Conservation (phyloP, 208 protist genomes). For the Angomonas ambiguus region DNA sequence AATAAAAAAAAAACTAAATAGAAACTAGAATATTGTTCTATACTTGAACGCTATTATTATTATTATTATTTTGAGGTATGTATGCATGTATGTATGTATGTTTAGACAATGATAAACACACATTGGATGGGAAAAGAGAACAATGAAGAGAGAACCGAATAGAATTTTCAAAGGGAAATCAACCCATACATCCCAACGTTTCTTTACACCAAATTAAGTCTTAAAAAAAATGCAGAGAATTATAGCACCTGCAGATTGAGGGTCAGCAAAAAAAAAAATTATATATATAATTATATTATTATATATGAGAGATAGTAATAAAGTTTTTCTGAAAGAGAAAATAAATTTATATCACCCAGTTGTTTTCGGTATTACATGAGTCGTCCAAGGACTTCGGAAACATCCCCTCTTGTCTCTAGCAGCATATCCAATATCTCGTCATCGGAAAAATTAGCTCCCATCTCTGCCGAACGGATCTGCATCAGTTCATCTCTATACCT, state of each 20-base stretch:
- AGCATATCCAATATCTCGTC: conserved; percentile 62
- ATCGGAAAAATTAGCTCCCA: conserved; percentile 54
- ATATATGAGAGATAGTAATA: not conserved
- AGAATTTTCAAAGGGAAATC: too few species aligned
- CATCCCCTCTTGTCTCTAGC: conserved; percentile 56
- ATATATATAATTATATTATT: not conserved
- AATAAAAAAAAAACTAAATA: not conserved
- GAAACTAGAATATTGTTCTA: not conserved
- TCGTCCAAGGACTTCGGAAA: conserved; percentile 60
- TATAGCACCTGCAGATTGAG: too few species aligned
- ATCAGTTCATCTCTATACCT: conserved; percentile 59
- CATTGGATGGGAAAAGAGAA: too few species aligned
- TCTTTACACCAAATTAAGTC: too few species aligned
- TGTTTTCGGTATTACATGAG: conserved; percentile 17
- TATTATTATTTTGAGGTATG: too few species aligned
- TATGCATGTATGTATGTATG: too few species aligned
- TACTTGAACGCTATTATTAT: too few species aligned
- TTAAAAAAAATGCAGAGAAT: too few species aligned
- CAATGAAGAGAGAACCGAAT: too few species aligned
- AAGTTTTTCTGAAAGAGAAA: conserved; percentile 3
- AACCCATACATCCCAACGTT: too few species aligned
- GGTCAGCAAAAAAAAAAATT: not conserved
- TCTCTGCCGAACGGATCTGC: conserved; percentile 65
- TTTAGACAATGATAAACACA: too few species aligned
- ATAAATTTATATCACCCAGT: conserved; percentile 12